Evolutionary conservation across 2,329 filamentous ascomycete species (phyloP), one percentile per base, ranked within the genome.

Genomic region (Trichophyton mentagrophytes): DNA sequence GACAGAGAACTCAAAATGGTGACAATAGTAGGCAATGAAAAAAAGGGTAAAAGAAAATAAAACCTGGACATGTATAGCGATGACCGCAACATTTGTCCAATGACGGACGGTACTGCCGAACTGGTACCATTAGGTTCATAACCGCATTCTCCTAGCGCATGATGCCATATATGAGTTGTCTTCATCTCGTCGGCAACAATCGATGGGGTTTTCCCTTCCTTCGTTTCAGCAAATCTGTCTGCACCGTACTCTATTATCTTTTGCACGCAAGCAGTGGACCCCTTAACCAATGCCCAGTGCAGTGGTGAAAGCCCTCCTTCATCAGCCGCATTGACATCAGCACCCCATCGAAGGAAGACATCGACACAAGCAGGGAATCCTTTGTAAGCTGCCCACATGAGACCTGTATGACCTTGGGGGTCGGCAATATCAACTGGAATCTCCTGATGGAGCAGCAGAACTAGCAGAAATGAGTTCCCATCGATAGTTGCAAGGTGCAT

Each of bases 371-470:
- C 85, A 0, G 92, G 89, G 71, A 87, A 96, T 40, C 95, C 93
- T 75, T 99, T 99, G 78, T 99, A 99, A 15, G 92, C 92, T 17
- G 93, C 90, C 93, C 93, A 99, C 93, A 99, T 99, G 63, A 99
- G 80, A 63, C 87, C 87, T 0, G 93, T 97, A 74, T 99, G 95
- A 4, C 91, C 90, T 71, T 90, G 92, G 58, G 84, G 84, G 74
- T 99, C 93, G 59, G 87, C 81, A 4, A 93, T 88, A 71, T 99
- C 93, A 64, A 99, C 90, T 15, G 90, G 89, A 63, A 99, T 93
- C 70, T 93, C 90, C 70, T 96, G 91, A 76, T 99, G 93, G 25
- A 99, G 82, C 6, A 99, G 83, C 1, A 99, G 82, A 57, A 91
- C 85, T 30, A 99, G 82, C 62, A 97, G 82, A 66, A 95, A 87